Evolutionary conservation across 2,329 filamentous ascomycete genomes (phyloP).

Genomic region (Juglanconis oblonga): DNA sequence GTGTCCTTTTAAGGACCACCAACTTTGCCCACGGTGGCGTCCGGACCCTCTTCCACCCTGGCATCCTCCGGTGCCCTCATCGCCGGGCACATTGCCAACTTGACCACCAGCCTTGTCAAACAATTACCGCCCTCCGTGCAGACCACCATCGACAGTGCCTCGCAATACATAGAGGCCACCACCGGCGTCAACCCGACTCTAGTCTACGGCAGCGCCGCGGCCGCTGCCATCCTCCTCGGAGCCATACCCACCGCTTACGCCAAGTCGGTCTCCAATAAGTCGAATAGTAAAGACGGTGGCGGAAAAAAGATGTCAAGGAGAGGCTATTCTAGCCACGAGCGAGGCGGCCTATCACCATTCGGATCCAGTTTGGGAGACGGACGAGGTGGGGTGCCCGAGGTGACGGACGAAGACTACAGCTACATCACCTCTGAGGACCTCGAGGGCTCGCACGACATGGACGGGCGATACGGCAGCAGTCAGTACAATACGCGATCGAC

Average conservation of each 20-base stretch:
- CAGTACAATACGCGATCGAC: slow-evolving; percentile 17
- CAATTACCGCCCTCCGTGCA: slow-evolving; percentile 45
- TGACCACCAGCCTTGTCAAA: slow-evolving; percentile 40
- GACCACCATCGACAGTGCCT: slow-evolving; percentile 53
- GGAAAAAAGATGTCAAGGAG: slow-evolving; percentile 48
- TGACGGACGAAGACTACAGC: slow-evolving; percentile 74
- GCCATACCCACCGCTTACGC: slow-evolving; percentile 37
- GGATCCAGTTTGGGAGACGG: slow-evolving; percentile 40
- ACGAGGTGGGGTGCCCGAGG: slow-evolving; percentile 48
- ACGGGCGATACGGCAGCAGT: slow-evolving; percentile 26
- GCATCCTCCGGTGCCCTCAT: slow-evolving; percentile 59
- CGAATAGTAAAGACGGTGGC: slow-evolving; percentile 20
- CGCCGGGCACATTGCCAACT: slow-evolving; percentile 49
- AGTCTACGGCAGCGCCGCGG: slow-evolving; percentile 50
- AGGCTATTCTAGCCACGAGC: slow-evolving; percentile 45
- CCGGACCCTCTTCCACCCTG: slow-evolving; percentile 48
- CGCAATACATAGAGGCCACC: slow-evolving; percentile 47
- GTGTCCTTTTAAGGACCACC: slow-evolving; percentile 40
- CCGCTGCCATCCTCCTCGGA: slow-evolving; percentile 45
- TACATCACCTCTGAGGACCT: slow-evolving; percentile 81
- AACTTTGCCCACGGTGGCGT: slow-evolving; percentile 58
- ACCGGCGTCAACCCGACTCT: slow-evolving; percentile 49
- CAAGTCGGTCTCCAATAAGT: slow-evolving; percentile 21
- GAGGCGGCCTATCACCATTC: slow-evolving; percentile 47
- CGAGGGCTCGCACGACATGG: slow-evolving; percentile 31